These are phyloP conservation scores for Phialophora macrospora DNA, from an alignment of 2,329 filamentous ascomycete species.

Conservation along the genomic window DNA sequence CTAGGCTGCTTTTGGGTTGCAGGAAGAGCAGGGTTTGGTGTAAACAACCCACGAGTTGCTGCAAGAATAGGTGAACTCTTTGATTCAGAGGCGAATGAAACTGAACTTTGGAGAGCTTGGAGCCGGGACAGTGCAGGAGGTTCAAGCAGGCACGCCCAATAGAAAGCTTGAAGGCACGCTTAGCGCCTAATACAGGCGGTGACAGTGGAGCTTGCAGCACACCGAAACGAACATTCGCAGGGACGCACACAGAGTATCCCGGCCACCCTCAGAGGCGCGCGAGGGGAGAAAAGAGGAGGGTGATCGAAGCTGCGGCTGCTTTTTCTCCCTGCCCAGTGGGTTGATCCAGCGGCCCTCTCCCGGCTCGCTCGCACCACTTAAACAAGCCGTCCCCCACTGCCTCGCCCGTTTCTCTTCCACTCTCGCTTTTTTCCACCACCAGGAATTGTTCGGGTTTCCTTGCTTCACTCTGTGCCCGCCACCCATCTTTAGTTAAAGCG, in stretches of 20 bases:
- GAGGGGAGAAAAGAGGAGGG: slow-evolving; percentile 9
- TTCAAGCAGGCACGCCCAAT: slow-evolving; percentile 13
- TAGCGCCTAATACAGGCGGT: slow-evolving; percentile 19
- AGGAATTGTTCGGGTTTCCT: slow-evolving; percentile 19
- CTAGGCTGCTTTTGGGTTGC: slow-evolving; percentile 29
- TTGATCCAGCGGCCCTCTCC: slow-evolving; percentile 33
- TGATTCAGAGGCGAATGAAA: slow-evolving; percentile 17
- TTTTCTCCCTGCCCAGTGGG: slow-evolving; percentile 12
- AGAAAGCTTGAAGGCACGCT: slow-evolving; percentile 16
- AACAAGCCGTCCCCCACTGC: slow-evolving; percentile 44
- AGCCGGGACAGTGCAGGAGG: slow-evolving; percentile 31
- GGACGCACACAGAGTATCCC: slow-evolving; percentile 1
- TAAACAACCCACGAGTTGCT: slow-evolving; percentile 26
- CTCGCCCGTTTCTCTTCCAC: slow-evolving; percentile 37
- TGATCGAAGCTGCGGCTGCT: slow-evolving; percentile 16
- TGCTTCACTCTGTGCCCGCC: slow-evolving; percentile 19
- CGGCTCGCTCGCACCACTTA: slow-evolving; percentile 35
- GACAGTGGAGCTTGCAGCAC: slow-evolving; percentile 25
- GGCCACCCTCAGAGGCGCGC: slow-evolving; percentile 8
- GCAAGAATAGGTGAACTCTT: slow-evolving; percentile 12
- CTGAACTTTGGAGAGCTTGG: slow-evolving; percentile 11
- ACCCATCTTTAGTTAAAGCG: slow-evolving; percentile 48
- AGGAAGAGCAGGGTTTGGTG: slow-evolving; percentile 26
- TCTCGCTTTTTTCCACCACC: slow-evolving; percentile 18
- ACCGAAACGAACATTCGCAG: slow-evolving; percentile 18